Evolutionary conservation across 495 filamentous ascomycete species (phyloP), one percentile per base, ranked within the genome.

Genomic region (Penicillium desertorum): DNA sequence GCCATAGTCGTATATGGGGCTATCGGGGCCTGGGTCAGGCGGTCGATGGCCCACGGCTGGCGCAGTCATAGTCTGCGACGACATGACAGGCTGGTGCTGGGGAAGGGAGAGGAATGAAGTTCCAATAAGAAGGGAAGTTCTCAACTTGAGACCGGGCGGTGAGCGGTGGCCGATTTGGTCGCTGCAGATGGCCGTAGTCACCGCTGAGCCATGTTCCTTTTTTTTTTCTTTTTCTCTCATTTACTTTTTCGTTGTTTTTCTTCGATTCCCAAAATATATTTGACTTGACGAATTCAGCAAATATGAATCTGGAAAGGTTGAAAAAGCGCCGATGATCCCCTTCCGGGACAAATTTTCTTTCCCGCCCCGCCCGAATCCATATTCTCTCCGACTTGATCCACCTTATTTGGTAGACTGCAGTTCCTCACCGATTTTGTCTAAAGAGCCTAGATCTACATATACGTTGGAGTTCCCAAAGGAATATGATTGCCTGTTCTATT

Each of bases 61-160:
- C 73, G 76, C 76, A 71, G 74, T 81, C 73, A 82, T 81, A 76
- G 78, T 81, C 74, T 80, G 79, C 69, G 78, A 82, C 68, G 76
- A 80, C 73, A 81, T 76, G 72, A 77, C 79, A 74, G 53, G 53
- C 53, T 55, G 64, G 60, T 64, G 64, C 64, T 68, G 54, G 57
- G 50, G 50, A 67, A 65, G 56, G 59, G 58, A 60, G 57, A 54
- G 56, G 58, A 59, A 62, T 63, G 69, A 64, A 62, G 66, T 45
- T 53, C 51, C 43, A 62, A 62, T 61, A 62, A 64, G 61, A 63
- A 61, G 59, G 62, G 70, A 65, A 64, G 62, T 68, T 67, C 65
- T 71, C 62, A 57, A 48, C 61, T 60, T 59, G 57, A 51, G 52
- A 47, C 64, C 61, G 65, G 65, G 67, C 73, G 68, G 68, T 71